phyloP scores from a whole-genome alignment of 1,139 yeast genomes.

The Debaryomyces psychrophilus region DNA sequence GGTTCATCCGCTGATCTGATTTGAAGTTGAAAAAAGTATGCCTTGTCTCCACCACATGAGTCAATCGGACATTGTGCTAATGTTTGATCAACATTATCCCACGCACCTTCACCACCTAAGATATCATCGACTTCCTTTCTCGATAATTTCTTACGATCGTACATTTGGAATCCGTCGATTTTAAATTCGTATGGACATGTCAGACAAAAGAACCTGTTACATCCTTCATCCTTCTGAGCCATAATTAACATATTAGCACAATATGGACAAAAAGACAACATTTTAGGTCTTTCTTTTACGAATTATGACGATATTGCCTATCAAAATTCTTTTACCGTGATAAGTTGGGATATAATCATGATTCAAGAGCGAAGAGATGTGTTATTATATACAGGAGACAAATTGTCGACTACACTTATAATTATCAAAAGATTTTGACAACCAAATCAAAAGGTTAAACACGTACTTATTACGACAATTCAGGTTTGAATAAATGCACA shows the following conservation, averaged over 20 bases:
- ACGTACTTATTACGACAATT: neutral
- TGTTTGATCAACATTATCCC: slow-evolving; percentile 97
- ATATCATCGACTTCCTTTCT: slow-evolving; percentile 95
- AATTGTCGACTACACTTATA: slow-evolving; percentile 2
- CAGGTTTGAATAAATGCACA: slow-evolving; percentile 1
- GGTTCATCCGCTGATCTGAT: slow-evolving; percentile 92
- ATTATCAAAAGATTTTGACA: slow-evolving; percentile 4
- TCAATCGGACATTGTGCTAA: slow-evolving; percentile 88
- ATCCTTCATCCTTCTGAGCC: slow-evolving; percentile 44
- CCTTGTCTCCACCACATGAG: slow-evolving; percentile 84
- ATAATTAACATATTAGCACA: slow-evolving; percentile 85
- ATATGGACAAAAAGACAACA: slow-evolving; percentile 93
- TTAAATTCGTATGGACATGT: slow-evolving; percentile 96
- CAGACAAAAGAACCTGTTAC: slow-evolving; percentile 73
- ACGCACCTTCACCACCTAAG: slow-evolving; percentile 94
- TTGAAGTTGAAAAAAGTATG: slow-evolving; percentile 95
- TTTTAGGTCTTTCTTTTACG: slow-evolving; percentile 24
- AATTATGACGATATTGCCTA: slow-evolving; percentile 4
- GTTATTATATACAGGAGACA: slow-evolving; percentile 4
- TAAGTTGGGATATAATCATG: neutral
- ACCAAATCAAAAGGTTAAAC: neutral
- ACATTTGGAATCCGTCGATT: slow-evolving; percentile 79
- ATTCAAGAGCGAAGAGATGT: slow-evolving; percentile 7
- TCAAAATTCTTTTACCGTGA: neutral
- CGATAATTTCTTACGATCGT: slow-evolving; percentile 78